These are phyloP conservation scores for Tubosaeta sp. DNA, from an alignment of 768 basidiomycete species.

Conservation along the genomic window DNA sequence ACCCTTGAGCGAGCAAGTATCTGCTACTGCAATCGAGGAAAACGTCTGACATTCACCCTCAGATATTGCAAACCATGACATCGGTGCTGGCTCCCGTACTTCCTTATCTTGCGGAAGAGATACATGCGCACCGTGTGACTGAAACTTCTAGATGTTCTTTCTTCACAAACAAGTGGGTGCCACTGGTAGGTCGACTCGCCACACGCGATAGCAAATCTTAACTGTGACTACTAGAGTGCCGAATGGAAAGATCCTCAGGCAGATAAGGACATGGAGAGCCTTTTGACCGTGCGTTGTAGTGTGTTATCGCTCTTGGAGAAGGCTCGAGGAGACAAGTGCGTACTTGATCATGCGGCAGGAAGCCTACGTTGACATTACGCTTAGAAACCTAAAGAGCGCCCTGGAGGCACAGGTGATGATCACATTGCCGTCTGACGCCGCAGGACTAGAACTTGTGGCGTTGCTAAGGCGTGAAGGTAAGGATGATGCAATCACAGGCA, in stretches of 20 bases:
- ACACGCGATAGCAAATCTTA: too few species aligned
- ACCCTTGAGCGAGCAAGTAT: slow-evolving; percentile 63
- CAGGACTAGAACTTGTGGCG: slow-evolving; percentile 30
- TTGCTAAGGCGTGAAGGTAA: slow-evolving; percentile 43
- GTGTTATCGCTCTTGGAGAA: slow-evolving; percentile 71
- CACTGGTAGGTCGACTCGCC: slow-evolving; percentile 47
- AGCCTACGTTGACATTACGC: slow-evolving; percentile 1
- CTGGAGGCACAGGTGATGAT: slow-evolving; percentile 74
- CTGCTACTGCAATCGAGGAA: background rate
- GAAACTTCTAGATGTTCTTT: slow-evolving; percentile 43
- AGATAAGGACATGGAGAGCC: slow-evolving; percentile 56
- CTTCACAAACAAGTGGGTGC: slow-evolving; percentile 68
- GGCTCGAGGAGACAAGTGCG: slow-evolving; percentile 72
- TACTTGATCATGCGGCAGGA: background rate
- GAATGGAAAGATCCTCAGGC: slow-evolving; percentile 62
- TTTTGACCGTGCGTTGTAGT: slow-evolving; percentile 56
- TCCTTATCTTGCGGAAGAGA: slow-evolving; percentile 90
- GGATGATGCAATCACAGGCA: background rate
- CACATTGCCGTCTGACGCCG: slow-evolving; percentile 40
- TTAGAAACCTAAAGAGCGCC: slow-evolving; percentile 68
- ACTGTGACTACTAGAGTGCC: slow-evolving; percentile 35
- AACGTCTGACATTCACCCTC: background rate
- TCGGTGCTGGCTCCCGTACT: slow-evolving; percentile 78
- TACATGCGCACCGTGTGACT: slow-evolving; percentile 39
- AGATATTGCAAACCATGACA: slow-evolving; percentile 68